Evolutionary conservation across 1,139 yeast species (phyloP).

Genomic region (Debaryomycetaceae sp.): DNA sequence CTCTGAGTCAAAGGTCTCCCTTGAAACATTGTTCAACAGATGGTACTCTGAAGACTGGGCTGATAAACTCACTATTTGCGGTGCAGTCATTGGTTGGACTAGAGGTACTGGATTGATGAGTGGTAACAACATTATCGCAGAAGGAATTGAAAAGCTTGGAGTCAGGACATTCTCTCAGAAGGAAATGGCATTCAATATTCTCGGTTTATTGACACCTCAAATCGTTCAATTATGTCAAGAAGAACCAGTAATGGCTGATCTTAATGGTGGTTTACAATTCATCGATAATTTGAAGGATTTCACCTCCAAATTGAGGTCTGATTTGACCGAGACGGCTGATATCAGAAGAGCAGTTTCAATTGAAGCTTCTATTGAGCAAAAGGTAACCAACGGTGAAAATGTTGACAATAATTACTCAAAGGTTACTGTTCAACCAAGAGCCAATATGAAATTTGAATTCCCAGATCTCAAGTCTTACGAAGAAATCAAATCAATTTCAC

Average conservation of each 20-base stretch:
- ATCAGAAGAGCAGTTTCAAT: constrained; percentile 93
- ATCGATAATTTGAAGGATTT: constrained; percentile 88
- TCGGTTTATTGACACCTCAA: constrained; percentile 89
- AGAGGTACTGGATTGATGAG: constrained; percentile 99
- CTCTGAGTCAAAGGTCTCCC: constrained; percentile 92
- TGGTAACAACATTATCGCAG: constrained; percentile 95
- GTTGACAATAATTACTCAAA: constrained; percentile 84
- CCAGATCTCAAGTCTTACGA: constrained; percentile 79
- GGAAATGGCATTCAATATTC: constrained; percentile 97
- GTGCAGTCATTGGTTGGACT: constrained; percentile 99
- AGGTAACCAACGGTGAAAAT: constrained; percentile 82
- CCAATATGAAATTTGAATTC: constrained; percentile 92
- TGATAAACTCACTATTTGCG: constrained; percentile 89
- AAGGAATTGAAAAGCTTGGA: constrained; percentile 92
- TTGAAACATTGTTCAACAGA: constrained; percentile 96
- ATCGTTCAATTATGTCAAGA: constrained; percentile 86
- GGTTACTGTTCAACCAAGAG: constrained; percentile 82
- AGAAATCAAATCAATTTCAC: constrained; percentile 65
- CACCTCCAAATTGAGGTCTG: constrained; percentile 77
- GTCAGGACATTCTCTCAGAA: constrained; percentile 97
- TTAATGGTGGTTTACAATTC: constrained; percentile 97
- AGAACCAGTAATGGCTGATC: constrained; percentile 94
- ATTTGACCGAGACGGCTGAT: constrained; percentile 81
- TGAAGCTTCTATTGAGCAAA: constrained; percentile 90
- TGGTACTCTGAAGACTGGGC: constrained; percentile 99